phyloP scores from a whole-genome alignment of 495 filamentous ascomycete species.

The Penicillium paxilli region DNA sequence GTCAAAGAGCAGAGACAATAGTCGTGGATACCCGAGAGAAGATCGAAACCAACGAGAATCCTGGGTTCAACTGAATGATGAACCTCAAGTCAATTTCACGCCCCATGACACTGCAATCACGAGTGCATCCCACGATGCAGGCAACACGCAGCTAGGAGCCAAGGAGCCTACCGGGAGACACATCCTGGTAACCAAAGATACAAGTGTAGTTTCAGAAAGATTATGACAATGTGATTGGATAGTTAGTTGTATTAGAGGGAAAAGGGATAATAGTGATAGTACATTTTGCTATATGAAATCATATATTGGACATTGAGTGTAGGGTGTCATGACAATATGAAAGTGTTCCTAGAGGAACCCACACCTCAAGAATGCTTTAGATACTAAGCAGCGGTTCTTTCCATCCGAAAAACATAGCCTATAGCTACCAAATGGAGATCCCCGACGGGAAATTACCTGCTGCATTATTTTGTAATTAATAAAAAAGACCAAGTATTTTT shows the following conservation, averaged over 20 bases:
- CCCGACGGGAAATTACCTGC: background rate
- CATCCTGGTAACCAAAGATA: slow-evolving; percentile 8
- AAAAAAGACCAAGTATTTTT: background rate
- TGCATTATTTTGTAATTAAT: background rate
- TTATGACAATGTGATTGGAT: background rate
- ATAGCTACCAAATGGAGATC: background rate
- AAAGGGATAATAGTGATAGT: too few relatives aligned
- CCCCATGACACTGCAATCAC: background rate
- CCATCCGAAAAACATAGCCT: background rate
- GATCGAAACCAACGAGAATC: slow-evolving; percentile 4
- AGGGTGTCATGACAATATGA: too few relatives aligned
- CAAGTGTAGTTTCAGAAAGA: slow-evolving; percentile 3
- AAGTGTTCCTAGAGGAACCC: too few relatives aligned
- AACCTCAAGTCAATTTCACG: background rate
- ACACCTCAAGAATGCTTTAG: too few relatives aligned
- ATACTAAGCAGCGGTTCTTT: too few relatives aligned
- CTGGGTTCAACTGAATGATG: slow-evolving; percentile 10
- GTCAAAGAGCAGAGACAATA: slow-evolving; percentile 1
- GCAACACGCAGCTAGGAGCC: background rate
- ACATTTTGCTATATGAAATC: too few relatives aligned
- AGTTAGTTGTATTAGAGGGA: too few relatives aligned
- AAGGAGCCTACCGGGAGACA: background rate
- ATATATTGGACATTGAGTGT: too few relatives aligned
- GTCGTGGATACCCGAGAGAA: background rate
- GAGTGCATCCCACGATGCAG: slow-evolving; percentile 1